phyloP scores from a whole-genome alignment of 2,329 filamentous ascomycete genomes.

The Colletotrichum nymphaeae region DNA sequence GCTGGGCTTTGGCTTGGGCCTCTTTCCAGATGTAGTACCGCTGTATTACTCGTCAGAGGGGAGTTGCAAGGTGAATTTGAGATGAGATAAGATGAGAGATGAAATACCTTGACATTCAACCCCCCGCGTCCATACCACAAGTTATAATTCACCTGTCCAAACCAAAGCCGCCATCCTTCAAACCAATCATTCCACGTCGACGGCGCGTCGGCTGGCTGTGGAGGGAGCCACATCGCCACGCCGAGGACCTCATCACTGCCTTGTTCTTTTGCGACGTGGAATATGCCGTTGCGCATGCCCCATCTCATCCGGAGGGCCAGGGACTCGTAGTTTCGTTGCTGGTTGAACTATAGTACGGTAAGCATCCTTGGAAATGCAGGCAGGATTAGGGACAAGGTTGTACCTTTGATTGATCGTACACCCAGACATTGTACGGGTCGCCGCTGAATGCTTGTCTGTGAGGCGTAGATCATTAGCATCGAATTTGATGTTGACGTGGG shows the following conservation, averaged over 20 bases:
- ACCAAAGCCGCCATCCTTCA: conserved; percentile 74
- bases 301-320: conserved; percentile 74
- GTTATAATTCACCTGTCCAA: conserved; percentile 75
- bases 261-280: conserved; percentile 75
- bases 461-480: neutral
- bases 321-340: conserved; percentile 70
- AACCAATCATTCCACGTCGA: conserved; percentile 72
- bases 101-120: conserved; percentile 66
- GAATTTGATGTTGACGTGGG: no score
- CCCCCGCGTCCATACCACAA: conserved; percentile 76
- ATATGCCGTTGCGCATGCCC: conserved; percentile 76
- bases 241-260: conserved; percentile 69
- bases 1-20: conserved; percentile 71
- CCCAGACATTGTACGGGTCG: conserved; percentile 76
- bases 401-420: conserved; percentile 68
- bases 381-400: no score
- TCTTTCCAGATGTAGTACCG: conserved; percentile 81
- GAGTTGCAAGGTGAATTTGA: no score
- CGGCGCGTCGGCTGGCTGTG: conserved; percentile 57
- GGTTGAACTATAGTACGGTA: conserved; percentile 61
- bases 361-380: no score
- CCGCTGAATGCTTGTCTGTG: conserved; percentile 67
- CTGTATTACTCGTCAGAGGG: conserved; percentile 39
- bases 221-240: conserved; percentile 78
- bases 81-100: no score